Evolutionary conservation across 2,329 filamentous ascomycete genomes (phyloP).

Genomic region (Phaeosphaeriaceae sp.): DNA sequence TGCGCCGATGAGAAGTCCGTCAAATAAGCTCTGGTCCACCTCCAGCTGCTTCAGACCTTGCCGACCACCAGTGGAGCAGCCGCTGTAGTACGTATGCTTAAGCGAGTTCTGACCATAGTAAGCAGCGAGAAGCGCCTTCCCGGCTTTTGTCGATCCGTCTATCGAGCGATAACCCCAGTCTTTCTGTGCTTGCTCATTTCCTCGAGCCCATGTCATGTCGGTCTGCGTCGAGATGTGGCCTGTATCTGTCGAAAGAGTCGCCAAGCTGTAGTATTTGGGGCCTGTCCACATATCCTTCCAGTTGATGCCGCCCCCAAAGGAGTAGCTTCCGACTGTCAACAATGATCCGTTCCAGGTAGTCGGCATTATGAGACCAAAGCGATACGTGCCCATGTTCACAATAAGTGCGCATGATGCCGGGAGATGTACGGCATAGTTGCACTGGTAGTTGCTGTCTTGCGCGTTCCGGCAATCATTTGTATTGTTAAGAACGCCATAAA

Average conservation of each 20-base stretch:
- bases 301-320: background rate
- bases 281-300: slow-evolving; percentile 1
- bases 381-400: background rate
- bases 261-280: background rate
- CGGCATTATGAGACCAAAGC: background rate
- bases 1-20: background rate
- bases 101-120: background rate
- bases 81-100: background rate
- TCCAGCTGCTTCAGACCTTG: background rate
- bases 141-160: background rate
- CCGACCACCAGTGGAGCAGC: background rate
- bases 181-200: background rate
- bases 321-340: background rate
- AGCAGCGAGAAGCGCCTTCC: background rate
- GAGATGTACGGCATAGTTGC: background rate
- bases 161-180: background rate
- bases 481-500: background rate
- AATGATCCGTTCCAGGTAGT: background rate
- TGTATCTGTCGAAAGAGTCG: background rate
- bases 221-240: background rate
- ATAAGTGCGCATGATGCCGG: background rate
- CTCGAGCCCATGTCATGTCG: background rate
- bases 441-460: background rate
- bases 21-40: background rate
- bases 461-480: background rate